Evolutionary conservation across 2,329 filamentous ascomycete species (phyloP), one percentile per base, ranked within the genome.

Genomic region (Aphanocladium album): DNA sequence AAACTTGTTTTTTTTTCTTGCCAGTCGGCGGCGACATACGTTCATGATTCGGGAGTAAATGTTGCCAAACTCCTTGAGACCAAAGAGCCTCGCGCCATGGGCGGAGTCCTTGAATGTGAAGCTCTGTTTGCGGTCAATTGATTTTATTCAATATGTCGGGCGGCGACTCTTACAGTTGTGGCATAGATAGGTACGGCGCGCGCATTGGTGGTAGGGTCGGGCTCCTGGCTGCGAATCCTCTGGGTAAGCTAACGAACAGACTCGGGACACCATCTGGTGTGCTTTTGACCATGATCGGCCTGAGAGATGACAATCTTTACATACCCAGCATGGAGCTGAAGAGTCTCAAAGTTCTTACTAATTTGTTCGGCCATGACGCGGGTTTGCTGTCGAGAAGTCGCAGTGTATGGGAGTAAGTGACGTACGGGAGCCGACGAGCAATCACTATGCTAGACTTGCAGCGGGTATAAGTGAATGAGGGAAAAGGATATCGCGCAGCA

Each of bases 1-100:
- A 4, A 1, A 2, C 2, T 56, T 50, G 49, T 57, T 12, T 35
- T 21, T 50, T 33, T 14, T 30, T 37, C 16, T 14, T 21, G 41
- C 17, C 16, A 3, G 1, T 11, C 46, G 16, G 7, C 27, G 23
- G 27, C 17, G 16, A 76, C 84, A 71, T 71, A 91, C 90, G 77
- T 98, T 97, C 89, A 90, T 91, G 69, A 99, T 92, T 65, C 95
- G 91, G 74, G 89, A 95, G 83, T 99, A 99, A 75, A 98, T 96
- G 79, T 98, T 98, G 77, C 93, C 95, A 70, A 91, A 89, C 78
- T 98, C 92, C 80, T 98, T 96, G 75, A 99, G 90, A 72, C 91
- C 90, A 73, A 99, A 99, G 46, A 99, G 88, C 74, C 92, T 88
- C 60, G 95, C 95, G 64, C 91, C 95, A 71, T 98, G 95, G 54